Evolutionary conservation across 805 yeast genomes (phyloP), one percentile per base, ranked within the genome.

Genomic region (Lipomyces starkeyi): DNA sequence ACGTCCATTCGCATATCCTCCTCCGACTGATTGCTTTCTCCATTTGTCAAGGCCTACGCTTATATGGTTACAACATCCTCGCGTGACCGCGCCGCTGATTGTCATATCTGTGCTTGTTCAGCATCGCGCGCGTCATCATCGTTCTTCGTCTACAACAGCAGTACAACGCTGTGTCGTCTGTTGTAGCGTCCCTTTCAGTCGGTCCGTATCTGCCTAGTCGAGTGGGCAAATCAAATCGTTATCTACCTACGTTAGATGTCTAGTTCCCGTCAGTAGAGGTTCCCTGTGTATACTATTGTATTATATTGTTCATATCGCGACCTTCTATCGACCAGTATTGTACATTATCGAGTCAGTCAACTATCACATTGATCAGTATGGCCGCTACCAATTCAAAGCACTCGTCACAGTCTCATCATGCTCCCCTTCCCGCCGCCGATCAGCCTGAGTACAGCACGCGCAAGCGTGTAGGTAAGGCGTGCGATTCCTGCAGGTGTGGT

Each of bases 381-480:
- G n/a, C 47, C 40, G 27, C 14, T 34, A 11, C 54, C 3, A 59
- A 25, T 25, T 43, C 54, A 20, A 59, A 22, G 11, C 13, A 59
- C 22, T 43, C 29, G 11, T 27, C 32, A 3, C 59, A 37, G 20
- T 37, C 22, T 27, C 54, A 55, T 52, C 54, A 64, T 43, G 56
- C 69, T 40, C 62, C 25, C 20, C 66, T 66, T 8, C 56, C 49
- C 3, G 58, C 61, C 35, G 63, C 64, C n/a, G 64, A 57, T 3
- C 58, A 59, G 29, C 71, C 69, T 11, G 73, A 71, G 35, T 62
- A 47, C 61, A 61, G 68, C 59, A 59, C 67, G 25, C 70, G 75
- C 43, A 71, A 69, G 62, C 72, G 86, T 64, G 86, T 83, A 2
- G 85, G 86, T 54, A 83, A 83, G 70, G 86, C 86, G 25, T 83